phyloP scores from a whole-genome alignment of 164 flowering plant species.

The Berberis thunbergii region DNA sequence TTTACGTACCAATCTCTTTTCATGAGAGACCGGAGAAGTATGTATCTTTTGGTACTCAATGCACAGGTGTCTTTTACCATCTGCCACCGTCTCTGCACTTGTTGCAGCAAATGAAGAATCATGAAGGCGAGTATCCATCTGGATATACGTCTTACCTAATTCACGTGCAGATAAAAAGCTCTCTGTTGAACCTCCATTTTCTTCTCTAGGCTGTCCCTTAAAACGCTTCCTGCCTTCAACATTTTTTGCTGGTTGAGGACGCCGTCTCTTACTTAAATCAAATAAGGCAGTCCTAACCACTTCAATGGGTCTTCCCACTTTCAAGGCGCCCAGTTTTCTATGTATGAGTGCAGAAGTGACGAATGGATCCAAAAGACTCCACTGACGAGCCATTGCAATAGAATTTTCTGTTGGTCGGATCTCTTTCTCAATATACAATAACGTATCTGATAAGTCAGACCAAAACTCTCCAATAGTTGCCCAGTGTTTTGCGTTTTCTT shows the following conservation, averaged over 20 bases:
- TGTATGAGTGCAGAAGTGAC: slow-evolving; percentile 51
- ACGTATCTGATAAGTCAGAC: slow-evolving; percentile 43
- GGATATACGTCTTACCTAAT: slow-evolving; percentile 4
- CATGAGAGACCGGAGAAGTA: slow-evolving; percentile 7
- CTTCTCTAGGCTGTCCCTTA: slow-evolving; percentile 5
- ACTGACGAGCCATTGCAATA: slow-evolving; percentile 34
- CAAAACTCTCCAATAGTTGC: slow-evolving; percentile 33
- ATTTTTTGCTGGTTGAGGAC: slow-evolving; percentile 10
- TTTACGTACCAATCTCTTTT: slow-evolving; percentile 3
- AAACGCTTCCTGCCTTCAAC: slow-evolving; percentile 7
- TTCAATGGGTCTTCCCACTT: slow-evolving; percentile 39
- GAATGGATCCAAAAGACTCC: slow-evolving; percentile 84
- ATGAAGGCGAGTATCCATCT: slow-evolving; percentile 9
- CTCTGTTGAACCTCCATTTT: slow-evolving; percentile 1
- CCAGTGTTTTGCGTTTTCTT: slow-evolving; percentile 44
- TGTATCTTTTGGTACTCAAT: slow-evolving; percentile 11
- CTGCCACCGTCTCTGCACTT: slow-evolving; percentile 17
- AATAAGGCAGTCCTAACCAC: slow-evolving; percentile 24
- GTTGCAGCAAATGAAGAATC: slow-evolving; percentile 19
- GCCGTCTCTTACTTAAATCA: slow-evolving; percentile 8
- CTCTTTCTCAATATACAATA: slow-evolving; percentile 41
- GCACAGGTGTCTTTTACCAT: slow-evolving; percentile 7
- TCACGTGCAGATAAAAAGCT: slow-evolving; percentile 5
- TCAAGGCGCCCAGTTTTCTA: slow-evolving; percentile 48
- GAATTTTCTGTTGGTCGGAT: slow-evolving; percentile 22